Base-by-base conservation (phyloP, 176 grass and related monocot genomes). In the Carex cristatella region DNA sequence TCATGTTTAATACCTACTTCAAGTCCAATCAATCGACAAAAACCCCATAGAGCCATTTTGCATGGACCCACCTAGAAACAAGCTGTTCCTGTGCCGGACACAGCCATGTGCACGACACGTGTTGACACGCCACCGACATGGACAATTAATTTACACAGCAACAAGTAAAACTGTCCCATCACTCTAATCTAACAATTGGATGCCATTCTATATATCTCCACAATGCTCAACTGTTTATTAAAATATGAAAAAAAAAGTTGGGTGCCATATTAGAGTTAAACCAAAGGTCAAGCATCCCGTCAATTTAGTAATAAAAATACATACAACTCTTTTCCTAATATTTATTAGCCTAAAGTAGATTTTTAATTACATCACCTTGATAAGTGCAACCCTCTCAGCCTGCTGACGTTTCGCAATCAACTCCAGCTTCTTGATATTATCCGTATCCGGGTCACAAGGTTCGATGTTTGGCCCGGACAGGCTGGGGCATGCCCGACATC, bases 401-500 rank as follows among this genome's bases (percentile, higher is more conserved):
- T 91, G 88, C 33, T 98, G 93, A 80, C 54, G 83, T 79, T 60
- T 90, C 38, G 64, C 73, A 18, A 93, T 83, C 59, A 75, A 0
- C 84, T 69, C 94, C 9, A 89, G 73, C 65, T 77, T 86, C 61
- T 91, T 94, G 27, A 81, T 49, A 68, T 81, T 61, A 11, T 88
- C 65, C 69, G 62, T 88, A 68, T 81, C 28, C 85, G 54, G 35
- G 63, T 85, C 85, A 0, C 37, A 14, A 6, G 71, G 70, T 14
- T 84, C 49, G 19, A 90, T 0, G 81, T 16, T 44, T 66, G 1
- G 76, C 95, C 44, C 89, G 93, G 35, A 94, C 85, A 67, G 93
- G 93, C 27, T 93, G 88, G 32, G 95, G 93, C 88, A 98, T 94
- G 32, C 93, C 92, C 19, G 83, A 86, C 11, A 98, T 85, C 91